These are phyloP conservation scores for Macadamia integrifolia DNA, from an alignment of 164 flowering plant species.

Conservation along the genomic window DNA sequence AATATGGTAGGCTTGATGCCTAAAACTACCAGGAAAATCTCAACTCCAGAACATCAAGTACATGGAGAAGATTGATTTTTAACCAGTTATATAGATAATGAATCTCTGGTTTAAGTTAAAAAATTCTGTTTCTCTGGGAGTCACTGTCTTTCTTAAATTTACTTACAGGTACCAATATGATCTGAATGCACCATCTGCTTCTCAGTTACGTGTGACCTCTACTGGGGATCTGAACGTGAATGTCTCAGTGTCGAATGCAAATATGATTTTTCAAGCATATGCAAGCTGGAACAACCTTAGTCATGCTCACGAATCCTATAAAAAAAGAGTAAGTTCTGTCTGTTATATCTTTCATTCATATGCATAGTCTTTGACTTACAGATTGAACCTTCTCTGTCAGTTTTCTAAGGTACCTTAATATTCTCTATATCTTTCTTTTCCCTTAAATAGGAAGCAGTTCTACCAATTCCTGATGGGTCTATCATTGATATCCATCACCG, in stretches of 20 bases:
- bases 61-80: neutral
- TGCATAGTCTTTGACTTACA: neutral
- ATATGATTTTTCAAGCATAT: constrained; percentile 95
- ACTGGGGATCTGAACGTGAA: constrained; percentile 78
- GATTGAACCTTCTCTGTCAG: neutral
- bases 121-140: neutral
- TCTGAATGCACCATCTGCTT: constrained; percentile 56
- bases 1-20: too few relatives aligned
- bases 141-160: constrained; percentile 1
- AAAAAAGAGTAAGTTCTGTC: constrained; percentile 32
- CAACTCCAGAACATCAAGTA: neutral
- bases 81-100: neutral
- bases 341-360: neutral
- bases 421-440: neutral
- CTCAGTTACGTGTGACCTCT: constrained; percentile 75
- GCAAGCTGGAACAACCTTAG: constrained; percentile 88
- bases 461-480: constrained; percentile 41
- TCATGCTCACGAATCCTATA: constrained; percentile 43
- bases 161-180: constrained; percentile 72
- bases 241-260: constrained; percentile 83
- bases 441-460: constrained; percentile 38
- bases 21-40: too few relatives aligned
- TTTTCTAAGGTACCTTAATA: neutral
- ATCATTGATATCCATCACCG: constrained; percentile 52
- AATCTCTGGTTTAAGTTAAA: neutral